These are phyloP conservation scores for Zygnema circumcarinatum DNA, from an alignment of 139 green algal species.

Conservation along the genomic window DNA sequence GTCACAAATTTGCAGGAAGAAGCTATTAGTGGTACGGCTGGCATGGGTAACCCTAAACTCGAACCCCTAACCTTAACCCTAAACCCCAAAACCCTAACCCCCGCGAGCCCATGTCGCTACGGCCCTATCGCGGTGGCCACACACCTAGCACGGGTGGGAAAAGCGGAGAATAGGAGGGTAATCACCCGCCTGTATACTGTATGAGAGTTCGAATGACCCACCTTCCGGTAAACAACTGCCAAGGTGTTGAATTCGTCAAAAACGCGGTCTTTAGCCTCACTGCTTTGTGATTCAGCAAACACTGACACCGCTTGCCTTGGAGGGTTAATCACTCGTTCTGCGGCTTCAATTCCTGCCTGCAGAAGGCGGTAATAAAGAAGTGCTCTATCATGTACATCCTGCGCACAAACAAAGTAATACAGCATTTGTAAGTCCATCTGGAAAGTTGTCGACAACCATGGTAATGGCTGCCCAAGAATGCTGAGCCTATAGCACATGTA, in stretches of 20 bases:
- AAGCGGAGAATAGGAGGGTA: too few relatives aligned
- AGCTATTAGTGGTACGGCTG: too few relatives aligned
- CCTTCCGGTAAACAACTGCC: conserved; percentile 78
- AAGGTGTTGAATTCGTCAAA: conserved; percentile 96
- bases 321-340: conserved; percentile 48
- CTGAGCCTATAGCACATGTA: not conserved
- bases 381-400: conserved; percentile 87
- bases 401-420: not conserved
- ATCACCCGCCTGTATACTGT: too few relatives aligned
- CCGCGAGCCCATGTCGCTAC: too few relatives aligned
- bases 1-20: too few relatives aligned
- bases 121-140: too few relatives aligned
- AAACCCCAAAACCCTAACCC: too few relatives aligned
- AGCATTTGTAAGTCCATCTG: conserved; percentile 4
- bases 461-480: not conserved
- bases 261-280: conserved; percentile 74
- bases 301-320: conserved; percentile 49
- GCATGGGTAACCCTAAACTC: too few relatives aligned
- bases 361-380: conserved; percentile 92
- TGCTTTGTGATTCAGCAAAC: conserved; percentile 71
- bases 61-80: too few relatives aligned
- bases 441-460: not conserved
- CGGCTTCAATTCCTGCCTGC: conserved; percentile 66
- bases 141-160: too few relatives aligned
- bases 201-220: too few relatives aligned